Conservation (phyloP, 306 rosid genomes). For the Cucumis hystrix region DNA sequence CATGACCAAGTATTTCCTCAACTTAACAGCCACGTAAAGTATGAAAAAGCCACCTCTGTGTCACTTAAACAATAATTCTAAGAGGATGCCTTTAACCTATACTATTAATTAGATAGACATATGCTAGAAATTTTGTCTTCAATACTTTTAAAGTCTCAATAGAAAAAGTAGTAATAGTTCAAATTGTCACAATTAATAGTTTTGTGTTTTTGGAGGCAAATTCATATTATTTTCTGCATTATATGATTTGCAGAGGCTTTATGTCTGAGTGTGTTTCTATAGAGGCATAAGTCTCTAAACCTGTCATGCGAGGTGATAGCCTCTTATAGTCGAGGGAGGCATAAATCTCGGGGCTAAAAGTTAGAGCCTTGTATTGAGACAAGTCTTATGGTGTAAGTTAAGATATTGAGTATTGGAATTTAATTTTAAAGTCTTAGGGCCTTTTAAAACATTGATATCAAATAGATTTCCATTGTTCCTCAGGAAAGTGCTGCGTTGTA, state of each 20-base stretch:
- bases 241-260: background rate
- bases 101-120: background rate
- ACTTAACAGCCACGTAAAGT: background rate
- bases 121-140: background rate
- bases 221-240: background rate
- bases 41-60: background rate
- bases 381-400: background rate
- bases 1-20: background rate
- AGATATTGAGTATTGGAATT: too few species aligned
- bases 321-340: background rate
- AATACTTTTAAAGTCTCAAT: background rate
- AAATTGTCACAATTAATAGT: background rate
- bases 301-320: background rate
- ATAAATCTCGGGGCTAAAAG: background rate
- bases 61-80: background rate
- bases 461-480: background rate
- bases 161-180: background rate
- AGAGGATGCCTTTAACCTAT: too few species aligned
- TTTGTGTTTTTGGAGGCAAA: too few species aligned
- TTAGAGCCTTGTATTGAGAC: background rate
- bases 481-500: background rate
- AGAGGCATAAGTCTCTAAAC: background rate
- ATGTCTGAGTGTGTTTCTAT: background rate
- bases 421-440: background rate
- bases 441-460: background rate